Base-by-base conservation (phyloP, 176 grass and related monocot species). In the Secale cereale region DNA sequence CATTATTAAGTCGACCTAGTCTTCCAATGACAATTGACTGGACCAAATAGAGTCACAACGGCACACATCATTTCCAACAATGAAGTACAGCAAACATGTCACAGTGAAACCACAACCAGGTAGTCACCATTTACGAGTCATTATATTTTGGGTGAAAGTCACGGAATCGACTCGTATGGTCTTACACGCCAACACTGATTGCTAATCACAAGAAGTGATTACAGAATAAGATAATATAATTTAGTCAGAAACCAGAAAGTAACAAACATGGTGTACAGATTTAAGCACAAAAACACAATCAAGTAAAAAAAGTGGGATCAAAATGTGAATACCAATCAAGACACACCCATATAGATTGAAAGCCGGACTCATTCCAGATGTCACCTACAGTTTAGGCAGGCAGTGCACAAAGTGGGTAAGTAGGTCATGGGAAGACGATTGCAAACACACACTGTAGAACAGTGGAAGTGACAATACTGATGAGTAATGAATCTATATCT, bases 281-380 rank as follows among this genome's bases (percentile, higher is more conserved):
- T 76, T 29, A 82, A 67, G 48, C 32, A 77, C 23, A 30, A 19
- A 56, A 74, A 32, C 45, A 35, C 31, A 67, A 43, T 59, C 54
- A 80, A 25, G 6, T 8, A 78, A 67, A 66, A 32, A 79, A 39
- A 43, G 29, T 68, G 41, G 73, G 54, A 32, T 41, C 17, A 20
- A 7, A 73, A 65, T 25, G 59, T 86, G 61, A 73, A 43, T 95
- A 98, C 96, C 96, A 76, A 98, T 98, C 77, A 98, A 89, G 74
- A 70, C 80, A 76, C 96, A 98, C 10, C 96, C 96, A 92, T 98
- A 95, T 52, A 98, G 89, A 89, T 98, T 98, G 84, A 98, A 98
- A 71, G 81, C 81, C 52, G 93, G 96, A 89, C 96, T 98, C 96
- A 98, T 95, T 72, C 93, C 96, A 79, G 96, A 98, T 89, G 96